Base-by-base conservation (phyloP, 208 protist genomes). In the Leishmania tarentolae region DNA sequence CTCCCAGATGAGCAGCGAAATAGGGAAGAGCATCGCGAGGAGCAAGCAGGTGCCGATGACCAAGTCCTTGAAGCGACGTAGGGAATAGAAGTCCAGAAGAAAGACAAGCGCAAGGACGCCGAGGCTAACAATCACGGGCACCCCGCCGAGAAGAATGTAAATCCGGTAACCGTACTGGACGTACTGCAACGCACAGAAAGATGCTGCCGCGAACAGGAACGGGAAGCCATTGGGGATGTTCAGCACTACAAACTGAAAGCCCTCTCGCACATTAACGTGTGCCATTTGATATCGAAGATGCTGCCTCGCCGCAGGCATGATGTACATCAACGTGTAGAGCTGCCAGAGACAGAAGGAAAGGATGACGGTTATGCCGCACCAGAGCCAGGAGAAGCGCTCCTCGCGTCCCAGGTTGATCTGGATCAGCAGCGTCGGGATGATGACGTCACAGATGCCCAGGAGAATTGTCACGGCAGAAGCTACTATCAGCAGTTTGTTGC, bases 191-290 rank as follows among this genome's bases (percentile, higher is more conserved):
- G 87, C 75, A 74, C 90, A 92, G 80, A 95, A 91, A n/a, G 89
- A 86, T 11, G 90, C 82, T 1, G 81, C 84, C 21, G 92, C 92
- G 77, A 93, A 94, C 0, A 94, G 76, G 1, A 91, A 78, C 11
- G 93, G 92, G 63, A 93, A 93, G 21, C 81, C 86, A 80, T 97
- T 93, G 0, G 93, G 89, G 35, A 97, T 83, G 83, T 93, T 96
- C 44, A 88, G 63, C 66, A 94, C 69, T 0, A 94, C 81, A 80
- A 93, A 94, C 65, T 84, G 86, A 57, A 93, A 83, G 53, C 87
- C 87, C 66, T 85, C 83, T 35, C 79, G 87, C 40, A 90, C 83
- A 46, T 90, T 87, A 46, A 94, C 79, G 37, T 72, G 83, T 7
- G 61, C 78, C 78, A 89, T 85, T 66, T 93, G 91, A 28, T 91